Percentiles rank a stretch among this genome's conserved stretches.
Evolutionary conservation across 75 land plant species (phyloP).

Genomic region (Sequoiadendron giganteum): DNA sequence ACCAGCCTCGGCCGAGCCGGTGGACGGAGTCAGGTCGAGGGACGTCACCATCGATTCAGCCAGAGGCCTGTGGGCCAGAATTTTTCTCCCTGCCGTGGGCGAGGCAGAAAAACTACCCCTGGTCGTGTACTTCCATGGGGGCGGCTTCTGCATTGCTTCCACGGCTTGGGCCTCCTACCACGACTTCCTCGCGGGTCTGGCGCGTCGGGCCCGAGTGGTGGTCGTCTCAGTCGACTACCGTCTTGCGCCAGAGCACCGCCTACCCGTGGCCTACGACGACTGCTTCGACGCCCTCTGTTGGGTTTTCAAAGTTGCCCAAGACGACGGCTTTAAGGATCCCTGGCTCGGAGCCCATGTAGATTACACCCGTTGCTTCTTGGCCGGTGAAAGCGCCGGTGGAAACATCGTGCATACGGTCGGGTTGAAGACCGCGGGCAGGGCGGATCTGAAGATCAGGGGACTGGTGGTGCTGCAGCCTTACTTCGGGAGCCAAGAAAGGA

Average conservation of each 20-base stretch:
- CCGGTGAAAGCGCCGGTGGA: constrained; percentile 27
- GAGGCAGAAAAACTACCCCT: constrained; percentile 21
- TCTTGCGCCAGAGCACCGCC: constrained; percentile 35
- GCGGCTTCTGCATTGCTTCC: constrained; percentile 21
- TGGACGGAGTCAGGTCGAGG: not conserved
- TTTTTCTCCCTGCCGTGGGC: constrained; percentile 22
- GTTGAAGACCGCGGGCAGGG: not conserved
- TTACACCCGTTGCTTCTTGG: constrained; percentile 4
- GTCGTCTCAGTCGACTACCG: constrained; percentile 41
- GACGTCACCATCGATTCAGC: not conserved
- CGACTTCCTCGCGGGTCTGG: constrained; percentile 15
- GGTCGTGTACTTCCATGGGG: constrained; percentile 44
- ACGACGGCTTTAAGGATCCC: constrained; percentile 1
- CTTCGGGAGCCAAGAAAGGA: constrained; percentile 27
- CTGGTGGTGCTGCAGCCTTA: constrained; percentile 15
- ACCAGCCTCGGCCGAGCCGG: not conserved
- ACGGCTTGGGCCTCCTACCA: constrained; percentile 12
- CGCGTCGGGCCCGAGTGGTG: constrained; percentile 5
- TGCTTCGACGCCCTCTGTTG: constrained; percentile 25
- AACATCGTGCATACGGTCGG: constrained; percentile 22
- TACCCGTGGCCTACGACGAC: constrained; percentile 35
- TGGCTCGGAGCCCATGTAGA: constrained; percentile 19
- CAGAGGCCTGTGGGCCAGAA: constrained; percentile 7
- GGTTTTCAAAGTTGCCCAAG: constrained; percentile 12
- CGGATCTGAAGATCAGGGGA: constrained; percentile 13